Evolutionary conservation across 352 stramenopile species (phyloP), one percentile per base, ranked within the genome.

Genomic region (Globisporangium heterothallicum): DNA sequence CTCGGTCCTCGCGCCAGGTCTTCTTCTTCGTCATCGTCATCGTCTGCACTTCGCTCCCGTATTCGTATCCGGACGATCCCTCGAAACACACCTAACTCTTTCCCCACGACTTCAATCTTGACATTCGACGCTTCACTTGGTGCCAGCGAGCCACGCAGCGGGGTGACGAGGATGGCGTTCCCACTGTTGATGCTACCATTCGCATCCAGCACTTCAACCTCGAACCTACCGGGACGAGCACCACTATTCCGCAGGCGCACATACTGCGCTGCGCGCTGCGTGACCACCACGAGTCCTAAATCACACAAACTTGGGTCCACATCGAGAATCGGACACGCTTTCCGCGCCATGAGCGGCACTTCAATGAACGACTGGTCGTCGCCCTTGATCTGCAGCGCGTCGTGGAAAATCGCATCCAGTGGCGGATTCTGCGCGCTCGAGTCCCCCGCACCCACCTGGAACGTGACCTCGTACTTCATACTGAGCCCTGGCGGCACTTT

Each of bases 391-490:
- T 74, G 60, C 18, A 93, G 18, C 6, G 59, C 68, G 35, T 94
- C 83, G 56, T 89, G 74, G 2, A 90, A 57, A 10, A 86, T 68
- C 24, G 68, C 59, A 18, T 61, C 49, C 44, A 56, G 41, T n/a
- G 58, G n/a, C n/a, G n/a, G n/a, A n/a, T n/a, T n/a, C n/a, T n/a
- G n/a, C n/a, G n/a, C n/a, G n/a, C n/a, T n/a, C n/a, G n/a, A n/a
- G n/a, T n/a, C 27, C 3, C 36, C 55, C 24, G 49, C 51, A 18
- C 41, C 41, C 1, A 55, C 48, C 45, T 79, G 45, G 46, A 92
- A 94, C 6, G 73, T 50, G 8, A 94, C 62, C 22, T 94, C 82
- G 48, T 86, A 84, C 44, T 70, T 77, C 38, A 61, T 35, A 44
- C 63, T 67, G 2, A 94, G 65, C 8, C 82, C 84, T 2, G 84